Conservation (phyloP, 129 eudicot genomes). For the Daucus carota region DNA sequence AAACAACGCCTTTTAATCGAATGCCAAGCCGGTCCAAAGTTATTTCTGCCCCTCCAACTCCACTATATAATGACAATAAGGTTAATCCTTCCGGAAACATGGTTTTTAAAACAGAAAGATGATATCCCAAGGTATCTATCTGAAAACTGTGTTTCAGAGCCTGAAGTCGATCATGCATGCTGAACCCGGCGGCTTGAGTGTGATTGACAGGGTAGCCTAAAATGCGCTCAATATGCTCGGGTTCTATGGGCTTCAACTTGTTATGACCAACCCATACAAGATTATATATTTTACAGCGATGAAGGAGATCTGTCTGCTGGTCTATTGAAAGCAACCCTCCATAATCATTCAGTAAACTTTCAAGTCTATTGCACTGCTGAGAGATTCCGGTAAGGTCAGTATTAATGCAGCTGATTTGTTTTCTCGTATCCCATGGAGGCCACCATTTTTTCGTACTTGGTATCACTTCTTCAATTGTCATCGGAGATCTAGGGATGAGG, state of each 20-base stretch:
- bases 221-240: conserved; percentile 58
- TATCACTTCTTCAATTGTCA: conserved; percentile 62
- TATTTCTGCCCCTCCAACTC: conserved; percentile 87
- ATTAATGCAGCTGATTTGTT: conserved; percentile 50
- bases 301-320: conserved; percentile 48
- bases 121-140: conserved; percentile 69
- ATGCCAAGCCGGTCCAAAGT: conserved; percentile 75
- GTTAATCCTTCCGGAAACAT: conserved; percentile 64
- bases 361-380: conserved; percentile 46
- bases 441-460: conserved; percentile 61
- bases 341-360: conserved; percentile 33
- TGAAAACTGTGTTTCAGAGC: conserved; percentile 63
- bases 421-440: conserved; percentile 93
- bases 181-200: conserved; percentile 42
- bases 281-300: conserved; percentile 44
- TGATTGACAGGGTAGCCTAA: conserved; percentile 77
- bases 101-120: conserved; percentile 53
- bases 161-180: conserved; percentile 45
- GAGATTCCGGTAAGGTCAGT: conserved; percentile 42
- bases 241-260: conserved; percentile 54
- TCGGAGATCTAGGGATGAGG: conserved; percentile 55
- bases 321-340: conserved; percentile 50
- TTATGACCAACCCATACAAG: conserved; percentile 74
- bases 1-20: conserved; percentile 58
- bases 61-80: conserved; percentile 63